phyloP scores from a whole-genome alignment of 1,139 yeast genomes.

The Debaryomyces sp. region DNA sequence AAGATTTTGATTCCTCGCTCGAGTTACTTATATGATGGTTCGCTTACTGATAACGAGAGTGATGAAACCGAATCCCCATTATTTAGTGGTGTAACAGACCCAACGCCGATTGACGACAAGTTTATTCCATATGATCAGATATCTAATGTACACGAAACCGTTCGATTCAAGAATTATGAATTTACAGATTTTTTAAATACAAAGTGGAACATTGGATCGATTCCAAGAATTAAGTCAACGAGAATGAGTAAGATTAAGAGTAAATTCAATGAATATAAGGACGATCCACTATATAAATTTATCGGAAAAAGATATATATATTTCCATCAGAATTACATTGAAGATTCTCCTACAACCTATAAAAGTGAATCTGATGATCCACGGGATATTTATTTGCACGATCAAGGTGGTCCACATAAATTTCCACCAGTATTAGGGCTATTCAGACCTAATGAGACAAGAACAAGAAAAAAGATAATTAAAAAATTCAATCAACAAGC shows the following conservation, averaged over 20 bases:
- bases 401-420: conserved; percentile 16
- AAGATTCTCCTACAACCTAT: conserved; percentile 5
- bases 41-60: not conserved
- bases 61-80: conserved; percentile 10
- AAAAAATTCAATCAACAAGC: conserved; percentile 21
- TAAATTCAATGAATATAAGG: conserved; percentile 18
- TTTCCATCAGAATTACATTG: conserved; percentile 32
- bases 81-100: conserved; percentile 32
- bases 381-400: conserved; percentile 36
- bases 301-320: conserved; percentile 31
- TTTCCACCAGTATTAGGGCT: conserved; percentile 49
- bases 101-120: conserved; percentile 26
- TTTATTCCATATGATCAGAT: conserved; percentile 24
- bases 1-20: conserved; percentile 5
- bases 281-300: conserved; percentile 26
- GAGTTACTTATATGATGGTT: conserved; percentile 3
- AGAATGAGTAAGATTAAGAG: conserved; percentile 21
- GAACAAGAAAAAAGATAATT: conserved; percentile 44
- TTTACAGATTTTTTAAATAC: conserved; percentile 29
- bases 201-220: conserved; percentile 49
- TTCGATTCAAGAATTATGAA: conserved; percentile 32
- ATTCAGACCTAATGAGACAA: conserved; percentile 56
- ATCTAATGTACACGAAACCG: conserved; percentile 12
- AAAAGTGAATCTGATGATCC: conserved; percentile 19
- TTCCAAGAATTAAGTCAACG: conserved; percentile 38